These are phyloP conservation scores for Linanthus parryae DNA, from an alignment of 148 eudicot species.

Conservation along the genomic window DNA sequence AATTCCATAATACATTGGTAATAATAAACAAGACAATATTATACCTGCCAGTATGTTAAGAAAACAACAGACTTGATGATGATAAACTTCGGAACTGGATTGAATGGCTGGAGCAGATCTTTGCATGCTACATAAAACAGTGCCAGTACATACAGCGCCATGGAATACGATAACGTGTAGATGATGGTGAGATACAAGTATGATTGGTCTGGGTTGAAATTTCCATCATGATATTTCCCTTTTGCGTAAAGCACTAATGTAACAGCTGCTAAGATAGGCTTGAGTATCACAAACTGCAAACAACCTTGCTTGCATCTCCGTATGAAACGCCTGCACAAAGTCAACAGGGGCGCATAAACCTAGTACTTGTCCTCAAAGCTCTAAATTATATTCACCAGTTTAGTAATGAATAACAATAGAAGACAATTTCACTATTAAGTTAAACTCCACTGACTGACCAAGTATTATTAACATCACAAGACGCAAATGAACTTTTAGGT, in stretches of 20 bases:
- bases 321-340: constrained; percentile 77
- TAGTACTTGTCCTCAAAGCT: background rate
- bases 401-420: too few species aligned
- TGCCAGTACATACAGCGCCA: constrained; percentile 88
- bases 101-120: constrained; percentile 90
- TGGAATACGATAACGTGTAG: constrained; percentile 83
- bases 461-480: too few species aligned
- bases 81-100: constrained; percentile 95
- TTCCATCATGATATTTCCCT: constrained; percentile 90
- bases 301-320: constrained; percentile 99
- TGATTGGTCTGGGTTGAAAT: constrained; percentile 78
- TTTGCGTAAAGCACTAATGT: constrained; percentile 83
- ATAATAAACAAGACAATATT: too few species aligned
- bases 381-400: background rate
- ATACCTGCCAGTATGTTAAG: constrained; percentile 98
- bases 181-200: constrained; percentile 90
- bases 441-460: too few species aligned
- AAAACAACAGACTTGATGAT: constrained; percentile 93
- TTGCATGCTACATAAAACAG: constrained; percentile 95
- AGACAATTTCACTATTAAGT: too few species aligned
- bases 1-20: too few species aligned
- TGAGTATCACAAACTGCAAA: constrained; percentile 95
- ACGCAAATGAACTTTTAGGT: too few species aligned
- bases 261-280: constrained; percentile 74
- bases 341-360: constrained; percentile 10